Evolutionary conservation across 371 early-diverging fungal species (phyloP).

Genomic region (Mortierella sp.): DNA sequence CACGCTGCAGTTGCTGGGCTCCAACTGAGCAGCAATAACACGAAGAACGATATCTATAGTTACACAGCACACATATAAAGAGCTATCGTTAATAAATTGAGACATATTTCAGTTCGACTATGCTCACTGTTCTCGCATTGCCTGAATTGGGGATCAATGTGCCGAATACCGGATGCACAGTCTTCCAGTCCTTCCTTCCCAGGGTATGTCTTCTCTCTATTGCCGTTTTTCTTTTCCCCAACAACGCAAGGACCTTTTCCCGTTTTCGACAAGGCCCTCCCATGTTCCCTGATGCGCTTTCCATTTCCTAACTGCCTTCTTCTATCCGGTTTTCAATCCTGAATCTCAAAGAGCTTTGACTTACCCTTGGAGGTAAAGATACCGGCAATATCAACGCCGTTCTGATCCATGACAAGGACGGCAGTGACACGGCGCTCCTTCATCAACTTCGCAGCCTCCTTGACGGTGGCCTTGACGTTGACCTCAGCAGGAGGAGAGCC

Average conservation of each 20-base stretch:
- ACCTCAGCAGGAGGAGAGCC: slow-evolving; percentile 83
- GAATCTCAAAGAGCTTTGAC: neutral
- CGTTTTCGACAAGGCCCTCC: too few relatives aligned
- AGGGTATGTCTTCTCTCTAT: too few relatives aligned
- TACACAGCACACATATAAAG: slow-evolving; percentile 1
- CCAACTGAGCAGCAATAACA: slow-evolving; percentile 94
- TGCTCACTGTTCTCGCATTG: neutral
- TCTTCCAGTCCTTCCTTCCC: neutral
- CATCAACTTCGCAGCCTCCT: slow-evolving; percentile 93
- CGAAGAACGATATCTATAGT: slow-evolving; percentile 93
- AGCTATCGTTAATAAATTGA: slow-evolving; percentile 4
- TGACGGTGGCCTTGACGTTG: slow-evolving; percentile 83
- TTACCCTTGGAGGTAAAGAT: slow-evolving; percentile 91
- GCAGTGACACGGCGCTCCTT: slow-evolving; percentile 90
- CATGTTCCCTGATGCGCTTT: too few relatives aligned
- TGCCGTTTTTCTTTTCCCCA: too few relatives aligned
- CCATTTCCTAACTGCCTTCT: neutral
- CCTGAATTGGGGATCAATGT: neutral
- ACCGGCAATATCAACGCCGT: slow-evolving; percentile 81
- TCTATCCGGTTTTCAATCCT: too few relatives aligned
- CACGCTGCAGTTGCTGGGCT: slow-evolving; percentile 92
- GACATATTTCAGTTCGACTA: neutral
- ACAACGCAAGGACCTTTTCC: too few relatives aligned
- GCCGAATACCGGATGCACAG: slow-evolving; percentile 5
- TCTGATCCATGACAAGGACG: slow-evolving; percentile 89